phyloP scores from a whole-genome alignment of 768 basidiomycete genomes.

The Favolaschia claudopus region DNA sequence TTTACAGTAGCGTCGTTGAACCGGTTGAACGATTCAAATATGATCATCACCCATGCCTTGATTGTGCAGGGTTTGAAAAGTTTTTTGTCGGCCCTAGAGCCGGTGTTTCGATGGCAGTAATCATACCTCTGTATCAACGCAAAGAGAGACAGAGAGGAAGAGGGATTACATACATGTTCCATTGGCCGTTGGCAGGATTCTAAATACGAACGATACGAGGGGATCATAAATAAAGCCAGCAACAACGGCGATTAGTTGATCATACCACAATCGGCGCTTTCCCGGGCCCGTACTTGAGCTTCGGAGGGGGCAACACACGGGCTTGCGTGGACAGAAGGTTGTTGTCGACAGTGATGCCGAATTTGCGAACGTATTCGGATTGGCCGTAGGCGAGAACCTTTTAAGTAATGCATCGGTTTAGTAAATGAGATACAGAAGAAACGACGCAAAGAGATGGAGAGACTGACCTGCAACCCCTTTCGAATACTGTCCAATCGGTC shows the following conservation, averaged over 20 bases:
- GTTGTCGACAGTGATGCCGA: slow-evolving; percentile 48
- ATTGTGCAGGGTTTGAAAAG: slow-evolving; percentile 66
- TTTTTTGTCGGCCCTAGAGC: slow-evolving; percentile 66
- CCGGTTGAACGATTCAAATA: slow-evolving; percentile 68
- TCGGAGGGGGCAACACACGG: slow-evolving; percentile 56
- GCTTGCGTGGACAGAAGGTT: slow-evolving; percentile 50
- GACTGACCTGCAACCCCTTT: slow-evolving; percentile 58
- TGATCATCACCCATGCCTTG: slow-evolving; percentile 64
- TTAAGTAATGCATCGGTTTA: not conserved
- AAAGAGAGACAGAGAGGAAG: not conserved
- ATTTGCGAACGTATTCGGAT: slow-evolving; percentile 52
- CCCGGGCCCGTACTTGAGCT: slow-evolving; percentile 54
- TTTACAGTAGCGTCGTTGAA: slow-evolving; percentile 55
- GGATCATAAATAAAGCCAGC: not conserved
- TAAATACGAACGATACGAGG: slow-evolving; percentile 31
- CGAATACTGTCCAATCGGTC: slow-evolving; percentile 65
- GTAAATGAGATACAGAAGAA: not conserved
- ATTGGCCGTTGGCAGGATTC: slow-evolving; percentile 70
- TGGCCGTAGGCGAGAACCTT: slow-evolving; percentile 51
- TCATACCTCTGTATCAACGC: not conserved
- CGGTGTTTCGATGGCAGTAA: slow-evolving; percentile 40
- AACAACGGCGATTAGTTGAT: not conserved
- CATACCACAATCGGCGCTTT: slow-evolving; percentile 52
- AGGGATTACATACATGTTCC: slow-evolving; percentile 66
- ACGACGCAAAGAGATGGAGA: not conserved